Evolutionary conservation across 345 rosid genomes (phyloP), one percentile per base, ranked within the genome.

Genomic region (Mangifera indica): DNA sequence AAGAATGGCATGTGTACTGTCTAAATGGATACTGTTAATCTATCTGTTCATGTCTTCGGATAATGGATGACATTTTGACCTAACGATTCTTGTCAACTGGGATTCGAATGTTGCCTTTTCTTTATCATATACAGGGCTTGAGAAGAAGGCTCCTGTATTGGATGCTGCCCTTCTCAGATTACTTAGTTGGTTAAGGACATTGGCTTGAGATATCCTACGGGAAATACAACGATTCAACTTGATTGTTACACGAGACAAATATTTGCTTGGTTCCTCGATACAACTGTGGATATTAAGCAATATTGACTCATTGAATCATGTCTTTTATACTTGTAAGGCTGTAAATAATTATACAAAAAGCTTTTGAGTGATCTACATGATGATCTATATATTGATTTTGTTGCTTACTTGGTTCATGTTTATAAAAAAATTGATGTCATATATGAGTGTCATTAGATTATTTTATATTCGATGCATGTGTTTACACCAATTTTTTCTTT

Each of bases 121-220:
- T 3, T 25, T 1, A 44, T 61, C 5, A 29, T 13, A 49, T 49
- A 34, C 69, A 87, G 94, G 98, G 51, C 83, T 93, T 65, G 96
- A 88, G 91, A 91, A 84, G 81, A 93, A 77, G 81, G 88, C 94
- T 65, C 83, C 79, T 20, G 46, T 86, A 69, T 60, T 91, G 69
- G 98, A 91, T 80, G 71, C 70, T 74, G 98, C 84, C 15, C 95
- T 88, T 73, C 97, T 90, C 52, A 68, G 85, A 45, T 74, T 90
- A 70, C 91, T 91, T 71, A 82, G 91, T 67, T 93, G 96, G 96
- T 70, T 93, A 64, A 85, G 98, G 72, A 86, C 96, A 25, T 76
- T 91, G 57, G 98, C 96, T 37, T 88, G 80, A 88, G 53, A 37
- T 37, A 59, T 49, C 61, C 17, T 29, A 59, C 11, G 60, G 32